A percentile compares a stretch with the other conserved stretches of the same genome.
phyloP scores from a whole-genome alignment of 2,329 filamentous ascomycete species.

The Hymenoscyphus occultus region DNA sequence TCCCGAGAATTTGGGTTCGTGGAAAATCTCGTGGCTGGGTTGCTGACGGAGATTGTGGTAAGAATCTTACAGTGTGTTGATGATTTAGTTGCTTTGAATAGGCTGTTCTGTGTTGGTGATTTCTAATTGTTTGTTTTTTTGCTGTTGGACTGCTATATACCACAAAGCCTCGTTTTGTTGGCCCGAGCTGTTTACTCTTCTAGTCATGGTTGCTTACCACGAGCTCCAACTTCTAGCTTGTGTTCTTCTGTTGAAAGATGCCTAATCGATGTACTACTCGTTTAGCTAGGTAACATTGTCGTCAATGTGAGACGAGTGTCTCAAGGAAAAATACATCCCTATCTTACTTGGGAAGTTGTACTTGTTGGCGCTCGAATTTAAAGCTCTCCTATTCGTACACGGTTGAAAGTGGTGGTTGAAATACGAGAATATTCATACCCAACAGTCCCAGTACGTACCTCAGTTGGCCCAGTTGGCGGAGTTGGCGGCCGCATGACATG shows the following conservation, averaged over 20 bases:
- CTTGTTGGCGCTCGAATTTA: not conserved
- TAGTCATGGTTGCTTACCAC: not conserved
- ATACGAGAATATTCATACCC: not conserved
- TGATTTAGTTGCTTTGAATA: not conserved
- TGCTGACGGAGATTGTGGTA: not conserved
- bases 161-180: too few species aligned
- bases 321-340: not conserved
- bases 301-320: not conserved
- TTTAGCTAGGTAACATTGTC: not conserved
- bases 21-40: not conserved
- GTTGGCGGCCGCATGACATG: not conserved
- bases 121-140: not conserved
- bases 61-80: not conserved
- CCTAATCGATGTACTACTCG: not conserved
- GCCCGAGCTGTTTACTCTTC: not conserved
- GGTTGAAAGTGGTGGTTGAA: not conserved
- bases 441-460: not conserved
- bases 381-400: not conserved
- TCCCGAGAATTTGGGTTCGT: not conserved
- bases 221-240: not conserved
- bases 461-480: not conserved
- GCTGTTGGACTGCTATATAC: not conserved
- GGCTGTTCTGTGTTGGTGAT: not conserved
- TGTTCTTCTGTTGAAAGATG: not conserved
- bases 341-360: not conserved